Conservation (phyloP, 192 early-diverging fungal genomes). For the Gaertneriomyces semiglobifer region DNA sequence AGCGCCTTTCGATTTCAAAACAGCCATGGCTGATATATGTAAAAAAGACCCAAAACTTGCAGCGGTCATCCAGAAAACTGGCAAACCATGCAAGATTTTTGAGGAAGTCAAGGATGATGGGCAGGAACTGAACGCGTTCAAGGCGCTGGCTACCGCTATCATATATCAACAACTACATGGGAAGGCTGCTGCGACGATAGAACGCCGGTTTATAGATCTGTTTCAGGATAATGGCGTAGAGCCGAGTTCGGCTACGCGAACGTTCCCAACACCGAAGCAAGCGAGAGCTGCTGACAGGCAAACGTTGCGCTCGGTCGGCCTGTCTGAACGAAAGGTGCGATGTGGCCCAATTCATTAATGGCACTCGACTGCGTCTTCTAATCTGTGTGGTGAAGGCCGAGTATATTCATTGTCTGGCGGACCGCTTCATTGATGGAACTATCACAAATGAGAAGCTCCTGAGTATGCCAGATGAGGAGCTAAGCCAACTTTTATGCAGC, state of each 20-base stretch:
- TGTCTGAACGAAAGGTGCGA: slow-evolving; percentile 48
- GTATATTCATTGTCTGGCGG: slow-evolving; percentile 63
- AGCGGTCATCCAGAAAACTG: slow-evolving; percentile 4
- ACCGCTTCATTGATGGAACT: slow-evolving; percentile 51
- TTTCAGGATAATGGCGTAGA: slow-evolving; percentile 25
- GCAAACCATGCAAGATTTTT: slow-evolving; percentile 22
- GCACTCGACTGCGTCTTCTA: neutral
- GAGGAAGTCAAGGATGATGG: neutral
- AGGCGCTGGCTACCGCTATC: slow-evolving; percentile 45
- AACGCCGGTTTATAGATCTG: slow-evolving; percentile 48
- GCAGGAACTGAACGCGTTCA: slow-evolving; percentile 21
- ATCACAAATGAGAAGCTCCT: slow-evolving; percentile 46
- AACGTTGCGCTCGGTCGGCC: slow-evolving; percentile 36
- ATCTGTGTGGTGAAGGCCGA: slow-evolving; percentile 43
- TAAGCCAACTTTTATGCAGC: slow-evolving; percentile 48
- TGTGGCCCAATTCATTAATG: slow-evolving; percentile 3
- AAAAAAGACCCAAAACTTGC: slow-evolving; percentile 9
- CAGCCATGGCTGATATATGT: slow-evolving; percentile 12
- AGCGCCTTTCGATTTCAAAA: slow-evolving; percentile 14
- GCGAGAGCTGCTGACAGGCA: slow-evolving; percentile 32
- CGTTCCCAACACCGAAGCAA: slow-evolving; percentile 53
- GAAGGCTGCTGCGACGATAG: slow-evolving; percentile 62
- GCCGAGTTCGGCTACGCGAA: neutral
- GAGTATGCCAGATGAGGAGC: slow-evolving; percentile 54
- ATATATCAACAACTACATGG: slow-evolving; percentile 72